Percentiles rank a stretch among this genome's conserved stretches.
Evolutionary conservation across 1,284 basidiomycete species (phyloP).

Genomic region (Ustilago sp.): DNA sequence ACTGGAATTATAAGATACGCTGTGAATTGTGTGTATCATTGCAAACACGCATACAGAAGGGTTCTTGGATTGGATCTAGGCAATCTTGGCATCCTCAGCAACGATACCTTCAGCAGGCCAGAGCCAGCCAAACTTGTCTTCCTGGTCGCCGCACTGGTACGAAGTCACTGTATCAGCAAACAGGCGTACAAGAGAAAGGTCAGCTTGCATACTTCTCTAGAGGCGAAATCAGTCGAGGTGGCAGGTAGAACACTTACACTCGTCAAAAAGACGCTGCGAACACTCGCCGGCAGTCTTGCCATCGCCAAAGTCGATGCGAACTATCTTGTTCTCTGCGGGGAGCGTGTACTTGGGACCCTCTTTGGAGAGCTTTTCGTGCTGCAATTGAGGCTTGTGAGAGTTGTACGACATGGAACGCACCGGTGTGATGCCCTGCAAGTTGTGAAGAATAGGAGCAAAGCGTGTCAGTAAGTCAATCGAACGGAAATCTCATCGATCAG

Average conservation of each 20-base stretch:
- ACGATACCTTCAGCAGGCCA: constrained; percentile 69
- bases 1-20: neutral
- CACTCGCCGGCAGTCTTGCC: constrained; percentile 67
- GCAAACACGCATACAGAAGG: neutral
- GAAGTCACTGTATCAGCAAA: constrained; percentile 45
- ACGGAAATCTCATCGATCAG: neutral
- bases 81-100: constrained; percentile 51
- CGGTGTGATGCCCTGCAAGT: constrained; percentile 62
- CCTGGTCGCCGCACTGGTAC: constrained; percentile 59
- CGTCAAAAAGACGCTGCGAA: constrained; percentile 44
- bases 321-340: constrained; percentile 50
- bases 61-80: constrained; percentile 2
- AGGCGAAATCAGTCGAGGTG: too few species aligned
- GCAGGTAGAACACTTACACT: constrained; percentile 33
- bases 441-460: neutral
- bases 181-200: constrained; percentile 22
- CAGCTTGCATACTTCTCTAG: constrained; percentile 15
- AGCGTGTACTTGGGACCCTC: constrained; percentile 52
- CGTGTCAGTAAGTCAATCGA: neutral
- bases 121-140: constrained; percentile 65
- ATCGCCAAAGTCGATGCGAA: constrained; percentile 68
- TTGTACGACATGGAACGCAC: constrained; percentile 69
- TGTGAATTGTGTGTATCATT: neutral
- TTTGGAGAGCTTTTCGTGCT: constrained; percentile 39
- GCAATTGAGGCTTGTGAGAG: constrained; percentile 50